A percentile compares a stretch with the other conserved stretches of the same genome.
Conservation (phyloP, 2,329 filamentous ascomycete species). For the Phaeosphaeriaceae sp. region DNA sequence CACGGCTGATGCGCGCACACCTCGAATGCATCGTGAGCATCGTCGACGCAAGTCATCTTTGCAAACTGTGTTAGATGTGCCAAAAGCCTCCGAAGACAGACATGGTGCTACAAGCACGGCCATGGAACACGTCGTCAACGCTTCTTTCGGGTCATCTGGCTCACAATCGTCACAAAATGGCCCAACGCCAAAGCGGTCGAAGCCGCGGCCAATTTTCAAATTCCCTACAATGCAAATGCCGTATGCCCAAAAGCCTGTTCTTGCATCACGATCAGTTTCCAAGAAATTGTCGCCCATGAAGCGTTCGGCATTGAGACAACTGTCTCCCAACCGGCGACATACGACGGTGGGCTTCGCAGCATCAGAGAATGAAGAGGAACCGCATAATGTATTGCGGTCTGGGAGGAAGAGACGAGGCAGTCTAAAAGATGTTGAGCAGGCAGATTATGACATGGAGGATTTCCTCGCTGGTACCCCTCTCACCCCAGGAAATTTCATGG, state of each 20-base stretch:
- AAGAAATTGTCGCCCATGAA: constrained; percentile 30
- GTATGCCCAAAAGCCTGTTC: constrained; percentile 22
- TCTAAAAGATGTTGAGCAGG: constrained; percentile 22
- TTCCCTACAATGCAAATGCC: constrained; percentile 38
- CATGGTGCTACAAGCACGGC: constrained; percentile 18
- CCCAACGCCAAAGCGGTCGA: constrained; percentile 53
- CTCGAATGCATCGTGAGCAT: constrained; percentile 22
- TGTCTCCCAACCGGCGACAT: constrained; percentile 45
- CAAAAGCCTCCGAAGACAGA: constrained; percentile 1
- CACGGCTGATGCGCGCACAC: constrained; percentile 12
- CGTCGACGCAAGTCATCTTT: constrained; percentile 32
- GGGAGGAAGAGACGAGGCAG: constrained; percentile 24
- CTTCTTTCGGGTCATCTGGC: constrained; percentile 30
- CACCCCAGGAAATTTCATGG: constrained; percentile 32
- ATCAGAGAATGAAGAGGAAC: constrained; percentile 21
- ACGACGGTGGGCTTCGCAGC: constrained; percentile 34
- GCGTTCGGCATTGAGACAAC: constrained; percentile 35
- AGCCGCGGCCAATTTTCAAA: constrained; percentile 42
- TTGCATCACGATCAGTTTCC: constrained; percentile 15
- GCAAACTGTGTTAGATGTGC: constrained; percentile 11
- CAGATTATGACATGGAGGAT: constrained; percentile 49
- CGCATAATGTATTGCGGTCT: constrained; percentile 4
- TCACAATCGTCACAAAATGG: constrained; percentile 26
- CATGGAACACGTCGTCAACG: constrained; percentile 25
- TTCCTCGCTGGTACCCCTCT: constrained; percentile 50